Conservation (phyloP, 768 basidiomycete species). For the Pulveroboletus frians region DNA sequence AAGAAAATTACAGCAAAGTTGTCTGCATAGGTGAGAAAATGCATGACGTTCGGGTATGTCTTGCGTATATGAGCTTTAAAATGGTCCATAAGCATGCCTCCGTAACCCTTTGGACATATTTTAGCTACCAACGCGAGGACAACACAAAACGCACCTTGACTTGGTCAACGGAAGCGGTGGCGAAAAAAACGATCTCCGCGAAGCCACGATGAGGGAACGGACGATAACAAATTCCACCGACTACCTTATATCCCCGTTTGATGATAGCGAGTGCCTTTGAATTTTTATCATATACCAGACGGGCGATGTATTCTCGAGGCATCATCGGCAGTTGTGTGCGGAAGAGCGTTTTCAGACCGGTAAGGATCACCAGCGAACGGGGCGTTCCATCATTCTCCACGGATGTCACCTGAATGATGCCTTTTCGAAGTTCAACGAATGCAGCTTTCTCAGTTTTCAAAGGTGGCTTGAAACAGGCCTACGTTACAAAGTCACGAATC, state of each 20-base stretch:
- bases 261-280: conserved; percentile 93
- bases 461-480: conserved; percentile 39
- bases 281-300: conserved; percentile 88
- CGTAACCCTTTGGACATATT: conserved; percentile 71
- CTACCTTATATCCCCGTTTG: conserved; percentile 91
- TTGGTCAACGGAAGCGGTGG: conserved; percentile 93
- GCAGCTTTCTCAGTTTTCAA: conserved; percentile 72
- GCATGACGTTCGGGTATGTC: conserved; percentile 81
- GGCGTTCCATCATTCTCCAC: conserved; percentile 79
- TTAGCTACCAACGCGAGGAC: neutral
- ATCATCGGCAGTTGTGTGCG: conserved; percentile 98
- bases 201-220: conserved; percentile 94
- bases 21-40: conserved; percentile 97
- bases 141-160: conserved; percentile 65
- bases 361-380: conserved; percentile 78
- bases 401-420: conserved; percentile 76
- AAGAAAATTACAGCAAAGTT: conserved; percentile 99
- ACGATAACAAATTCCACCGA: conserved; percentile 95
- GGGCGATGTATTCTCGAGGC: conserved; percentile 97
- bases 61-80: conserved; percentile 89
- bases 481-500: neutral
- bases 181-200: conserved; percentile 98
- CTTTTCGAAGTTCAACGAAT: conserved; percentile 70
- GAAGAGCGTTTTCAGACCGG: conserved; percentile 94
- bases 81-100: conserved; percentile 97